These are phyloP conservation scores for Tetrahymena thermophila DNA, from an alignment of 73 alveolate species.

Conservation along the genomic window DNA sequence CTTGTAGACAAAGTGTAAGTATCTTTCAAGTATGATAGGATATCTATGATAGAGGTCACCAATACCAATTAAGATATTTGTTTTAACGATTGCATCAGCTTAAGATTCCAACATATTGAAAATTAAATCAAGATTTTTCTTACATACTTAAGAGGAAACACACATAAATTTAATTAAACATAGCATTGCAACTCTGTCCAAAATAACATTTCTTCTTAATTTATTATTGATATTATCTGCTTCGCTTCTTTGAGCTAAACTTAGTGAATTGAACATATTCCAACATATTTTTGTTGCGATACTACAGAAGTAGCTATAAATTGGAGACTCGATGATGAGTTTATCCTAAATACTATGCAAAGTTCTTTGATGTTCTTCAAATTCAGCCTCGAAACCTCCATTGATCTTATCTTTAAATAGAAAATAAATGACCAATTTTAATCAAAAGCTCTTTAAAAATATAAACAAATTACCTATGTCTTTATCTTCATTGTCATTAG, in stretches of 20 bases:
- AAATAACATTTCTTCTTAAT: slow-evolving; percentile 24
- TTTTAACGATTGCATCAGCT: slow-evolving; percentile 63
- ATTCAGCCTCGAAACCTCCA: slow-evolving; percentile 91
- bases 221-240: slow-evolving; percentile 14
- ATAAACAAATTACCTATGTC: slow-evolving; percentile 14
- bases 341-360: slow-evolving; percentile 70
- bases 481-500: slow-evolving; percentile 39
- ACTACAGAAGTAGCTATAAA: slow-evolving; percentile 18
- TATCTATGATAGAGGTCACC: slow-evolving; percentile 85
- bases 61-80: slow-evolving; percentile 65
- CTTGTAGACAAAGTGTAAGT: slow-evolving; percentile 50
- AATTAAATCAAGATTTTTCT: slow-evolving; percentile 47
- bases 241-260: slow-evolving; percentile 18
- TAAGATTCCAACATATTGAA: slow-evolving; percentile 54
- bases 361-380: slow-evolving; percentile 57
- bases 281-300: neutral
- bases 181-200: slow-evolving; percentile 70
- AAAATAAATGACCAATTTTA: neutral
- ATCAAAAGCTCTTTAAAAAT: neutral
- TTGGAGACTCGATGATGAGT: slow-evolving; percentile 39
- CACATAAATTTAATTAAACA: slow-evolving; percentile 80
- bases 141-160: slow-evolving; percentile 69
- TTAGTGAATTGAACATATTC: neutral
- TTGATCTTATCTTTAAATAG: slow-evolving; percentile 66
- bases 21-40: slow-evolving; percentile 70